Base-by-base conservation (phyloP, 2,329 filamentous ascomycete species). In the Hypocrella siamensis region DNA sequence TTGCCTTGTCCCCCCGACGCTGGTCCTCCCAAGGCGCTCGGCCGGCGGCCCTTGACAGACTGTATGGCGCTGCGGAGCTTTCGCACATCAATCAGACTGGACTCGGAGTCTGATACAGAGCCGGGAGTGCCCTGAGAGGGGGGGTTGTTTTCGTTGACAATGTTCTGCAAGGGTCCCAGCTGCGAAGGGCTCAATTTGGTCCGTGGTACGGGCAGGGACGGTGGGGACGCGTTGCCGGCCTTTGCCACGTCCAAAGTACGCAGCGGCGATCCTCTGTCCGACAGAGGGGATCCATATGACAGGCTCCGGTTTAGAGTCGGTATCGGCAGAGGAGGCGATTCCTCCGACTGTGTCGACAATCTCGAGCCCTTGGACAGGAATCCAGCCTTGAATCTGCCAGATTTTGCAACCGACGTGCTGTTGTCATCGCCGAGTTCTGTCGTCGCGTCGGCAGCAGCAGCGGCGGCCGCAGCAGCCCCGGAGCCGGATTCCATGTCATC, bases 371-470 rank as follows among this genome's bases (percentile, higher is more conserved):
- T 70, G 59, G 81, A 75, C 17, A 96, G 59, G 52, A 93, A 93
- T 5, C 88, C 88, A 3, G 85, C 70, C 45, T 93, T 82, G 58
- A 96, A 96, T 27, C 88, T 72, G 55, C 70, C 80, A 31, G 71
- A 70, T 44, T 81, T 81, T 11, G 11, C 16, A 12, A 46, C 36
- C 17, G 38, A 34, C 28, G 42, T 38, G 28, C 40, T 50, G 12
- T 35, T 52, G 11, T 51, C 43, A 27, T 67, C 61, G 0, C 60
- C 57, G 1, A 74, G 50, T 26, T 78, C 68, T 6, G 18, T 25
- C 7, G 19, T 19, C 18, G 33, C 22, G 6, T 22, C 27, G 16
- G 8, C 14, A 12, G 31, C 21, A 4, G n/a, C 9, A 17, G 11
- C 19, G 22, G 77, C 57, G 3, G 72, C 75, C 1, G 71, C 57